These are phyloP conservation scores for Myxozyma geophila DNA, from an alignment of 805 yeast species.

Conservation along the genomic window DNA sequence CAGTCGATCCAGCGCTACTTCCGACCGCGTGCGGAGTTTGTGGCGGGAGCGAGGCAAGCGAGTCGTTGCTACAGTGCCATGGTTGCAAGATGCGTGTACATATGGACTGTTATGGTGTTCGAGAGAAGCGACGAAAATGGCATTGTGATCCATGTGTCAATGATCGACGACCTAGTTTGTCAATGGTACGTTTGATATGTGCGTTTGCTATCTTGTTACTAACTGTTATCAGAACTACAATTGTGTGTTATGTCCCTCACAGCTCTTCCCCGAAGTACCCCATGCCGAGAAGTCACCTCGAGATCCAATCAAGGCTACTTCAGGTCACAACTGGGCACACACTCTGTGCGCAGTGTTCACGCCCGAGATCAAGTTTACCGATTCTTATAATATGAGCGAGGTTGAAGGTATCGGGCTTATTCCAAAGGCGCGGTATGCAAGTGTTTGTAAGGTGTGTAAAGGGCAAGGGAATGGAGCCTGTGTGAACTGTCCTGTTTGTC, in stretches of 20 bases:
- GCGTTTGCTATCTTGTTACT: neutral
- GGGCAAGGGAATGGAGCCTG: conserved; percentile 58
- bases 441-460: conserved; percentile 49
- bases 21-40: conserved; percentile 61
- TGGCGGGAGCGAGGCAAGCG: conserved; percentile 46
- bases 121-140: conserved; percentile 55
- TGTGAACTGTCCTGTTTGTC: conserved; percentile 54
- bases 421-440: conserved; percentile 43
- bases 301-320: conserved; percentile 72
- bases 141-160: conserved; percentile 79
- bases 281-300: conserved; percentile 40
- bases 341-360: conserved; percentile 67
- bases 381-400: conserved; percentile 53
- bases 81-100: conserved; percentile 76
- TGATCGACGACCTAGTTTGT: conserved; percentile 59
- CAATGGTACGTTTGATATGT: conserved; percentile 16
- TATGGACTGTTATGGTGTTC: conserved; percentile 67
- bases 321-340: conserved; percentile 77
- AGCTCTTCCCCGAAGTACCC: conserved; percentile 32
- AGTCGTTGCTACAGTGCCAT: conserved; percentile 58
- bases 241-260: conserved; percentile 67
- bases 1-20: neutral
- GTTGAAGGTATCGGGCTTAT: conserved; percentile 48
- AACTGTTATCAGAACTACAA: conserved; percentile 50
- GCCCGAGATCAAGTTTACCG: conserved; percentile 52